A percentile compares a stretch with the other conserved stretches of the same genome.
phyloP scores from a whole-genome alignment of 768 basidiomycete genomes.

The Agaricus blazei region DNA sequence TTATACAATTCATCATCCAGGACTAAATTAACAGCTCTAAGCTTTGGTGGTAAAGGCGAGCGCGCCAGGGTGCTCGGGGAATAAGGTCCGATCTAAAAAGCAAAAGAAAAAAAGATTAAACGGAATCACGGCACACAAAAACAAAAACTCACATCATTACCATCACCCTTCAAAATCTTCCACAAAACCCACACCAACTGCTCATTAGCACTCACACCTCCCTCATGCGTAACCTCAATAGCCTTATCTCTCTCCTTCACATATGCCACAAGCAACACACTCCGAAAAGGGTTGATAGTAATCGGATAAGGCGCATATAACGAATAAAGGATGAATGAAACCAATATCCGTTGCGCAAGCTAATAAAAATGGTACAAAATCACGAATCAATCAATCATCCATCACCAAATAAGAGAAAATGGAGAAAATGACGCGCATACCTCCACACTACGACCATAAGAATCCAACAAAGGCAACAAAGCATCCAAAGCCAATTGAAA shows the following conservation, averaged over 20 bases:
- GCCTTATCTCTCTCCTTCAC: constrained; percentile 64
- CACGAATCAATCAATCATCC: constrained; percentile 1
- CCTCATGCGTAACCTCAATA: constrained; percentile 39
- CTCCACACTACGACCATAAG: constrained; percentile 43
- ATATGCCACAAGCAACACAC: constrained; percentile 63
- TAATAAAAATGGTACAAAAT: constrained; percentile 17
- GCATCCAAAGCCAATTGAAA: constrained; percentile 84
- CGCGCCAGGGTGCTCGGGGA: constrained; percentile 69
- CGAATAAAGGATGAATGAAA: constrained; percentile 74
- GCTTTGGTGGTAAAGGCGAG: constrained; percentile 71
- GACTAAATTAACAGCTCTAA: constrained; percentile 66
- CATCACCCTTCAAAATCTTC: constrained; percentile 83
- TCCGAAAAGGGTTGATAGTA: constrained; percentile 77
- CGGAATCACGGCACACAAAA: not conserved
- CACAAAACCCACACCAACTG: constrained; percentile 84
- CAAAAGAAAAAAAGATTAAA: constrained; percentile 17
- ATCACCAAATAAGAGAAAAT: not conserved
- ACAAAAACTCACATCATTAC: constrained; percentile 58
- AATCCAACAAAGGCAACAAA: constrained; percentile 67
- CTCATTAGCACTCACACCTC: constrained; percentile 57
- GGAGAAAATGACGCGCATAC: constrained; percentile 30
- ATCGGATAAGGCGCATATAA: constrained; percentile 79
- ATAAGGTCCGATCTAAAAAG: constrained; percentile 72
- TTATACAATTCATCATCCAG: constrained; percentile 60
- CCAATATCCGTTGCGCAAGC: constrained; percentile 72